These are phyloP conservation scores for Saitoella complicata DNA, from an alignment of 805 yeast species.

Conservation along the genomic window DNA sequence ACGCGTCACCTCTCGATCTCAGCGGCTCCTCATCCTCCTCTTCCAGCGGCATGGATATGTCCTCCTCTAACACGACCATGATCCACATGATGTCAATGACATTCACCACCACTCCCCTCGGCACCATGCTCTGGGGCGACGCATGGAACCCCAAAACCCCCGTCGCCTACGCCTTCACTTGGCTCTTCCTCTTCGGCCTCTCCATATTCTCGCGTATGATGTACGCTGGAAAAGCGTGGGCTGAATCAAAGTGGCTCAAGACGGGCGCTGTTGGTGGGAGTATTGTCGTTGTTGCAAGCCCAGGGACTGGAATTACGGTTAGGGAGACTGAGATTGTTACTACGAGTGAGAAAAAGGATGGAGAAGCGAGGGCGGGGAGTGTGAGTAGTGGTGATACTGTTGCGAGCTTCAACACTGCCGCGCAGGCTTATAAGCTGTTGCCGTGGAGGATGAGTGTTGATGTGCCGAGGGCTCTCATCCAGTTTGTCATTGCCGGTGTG, in stretches of 20 bases:
- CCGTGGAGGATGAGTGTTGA: slow-evolving; percentile 15
- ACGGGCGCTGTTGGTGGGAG: slow-evolving; percentile 2
- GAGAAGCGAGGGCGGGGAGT: not conserved
- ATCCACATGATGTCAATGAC: slow-evolving; percentile 17
- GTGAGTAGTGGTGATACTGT: not conserved
- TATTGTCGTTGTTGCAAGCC: not conserved
- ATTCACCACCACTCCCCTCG: slow-evolving; percentile 11
- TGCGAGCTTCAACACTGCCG: not conserved
- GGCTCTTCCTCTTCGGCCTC: slow-evolving; percentile 16
- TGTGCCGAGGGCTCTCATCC: slow-evolving; percentile 12
- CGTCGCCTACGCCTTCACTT: slow-evolving; percentile 19
- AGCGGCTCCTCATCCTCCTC: too few species aligned
- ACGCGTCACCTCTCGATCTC: too few species aligned
- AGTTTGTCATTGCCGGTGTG: slow-evolving; percentile 10
- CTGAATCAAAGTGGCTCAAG: not conserved
- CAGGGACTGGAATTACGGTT: not conserved
- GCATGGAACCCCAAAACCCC: slow-evolving; percentile 15
- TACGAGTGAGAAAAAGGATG: not conserved
- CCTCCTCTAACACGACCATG: slow-evolving; percentile 2
- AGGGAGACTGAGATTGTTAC: not conserved
- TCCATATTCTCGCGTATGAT: slow-evolving; percentile 14
- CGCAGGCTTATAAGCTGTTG: slow-evolving; percentile 4
- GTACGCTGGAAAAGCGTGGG: slow-evolving; percentile 10
- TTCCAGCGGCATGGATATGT: slow-evolving; percentile 3
- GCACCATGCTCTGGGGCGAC: slow-evolving; percentile 4